phyloP scores from a whole-genome alignment of 345 rosid species.

The Microcos paniculata region DNA sequence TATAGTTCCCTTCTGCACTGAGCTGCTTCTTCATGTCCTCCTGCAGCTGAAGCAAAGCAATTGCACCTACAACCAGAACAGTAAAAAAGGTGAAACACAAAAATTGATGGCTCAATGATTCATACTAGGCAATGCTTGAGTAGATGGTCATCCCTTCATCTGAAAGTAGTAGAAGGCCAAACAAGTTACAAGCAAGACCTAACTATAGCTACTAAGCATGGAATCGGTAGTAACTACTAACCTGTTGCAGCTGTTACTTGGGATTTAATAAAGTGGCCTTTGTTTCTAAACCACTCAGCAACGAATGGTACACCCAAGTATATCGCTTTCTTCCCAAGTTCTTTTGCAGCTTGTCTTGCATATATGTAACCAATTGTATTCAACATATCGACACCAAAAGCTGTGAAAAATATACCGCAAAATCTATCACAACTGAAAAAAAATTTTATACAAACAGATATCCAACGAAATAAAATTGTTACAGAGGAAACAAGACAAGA shows the following conservation, averaged over 20 bases:
- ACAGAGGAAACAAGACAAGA: conserved; percentile 13
- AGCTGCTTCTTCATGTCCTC: conserved; percentile 97
- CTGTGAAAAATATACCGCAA: conserved; percentile 41
- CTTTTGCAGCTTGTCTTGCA: conserved; percentile 91
- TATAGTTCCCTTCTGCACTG: conserved; percentile 76
- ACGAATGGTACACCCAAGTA: conserved; percentile 86
- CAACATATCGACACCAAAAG: conserved; percentile 93
- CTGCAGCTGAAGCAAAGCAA: conserved; percentile 94
- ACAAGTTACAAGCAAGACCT: background rate
- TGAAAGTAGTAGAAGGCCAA: background rate
- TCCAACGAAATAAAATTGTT: conserved; percentile 7
- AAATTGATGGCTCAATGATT: background rate
- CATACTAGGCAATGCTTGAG: conserved; percentile 4
- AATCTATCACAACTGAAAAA: conserved; percentile 12
- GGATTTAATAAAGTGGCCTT: conserved; percentile 92
- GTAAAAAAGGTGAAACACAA: background rate
- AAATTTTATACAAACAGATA: background rate
- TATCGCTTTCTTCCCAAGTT: conserved; percentile 89
- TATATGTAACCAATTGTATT: conserved; percentile 88
- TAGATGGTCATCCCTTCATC: background rate
- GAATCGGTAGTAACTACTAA: conserved; percentile 33
- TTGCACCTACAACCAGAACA: conserved; percentile 61
- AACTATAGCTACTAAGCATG: conserved; percentile 9
- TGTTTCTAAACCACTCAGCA: conserved; percentile 98
- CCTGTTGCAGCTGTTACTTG: conserved; percentile 99